These are phyloP conservation scores for Cercophora sp. DNA, from an alignment of 495 filamentous ascomycete species.

Conservation along the genomic window DNA sequence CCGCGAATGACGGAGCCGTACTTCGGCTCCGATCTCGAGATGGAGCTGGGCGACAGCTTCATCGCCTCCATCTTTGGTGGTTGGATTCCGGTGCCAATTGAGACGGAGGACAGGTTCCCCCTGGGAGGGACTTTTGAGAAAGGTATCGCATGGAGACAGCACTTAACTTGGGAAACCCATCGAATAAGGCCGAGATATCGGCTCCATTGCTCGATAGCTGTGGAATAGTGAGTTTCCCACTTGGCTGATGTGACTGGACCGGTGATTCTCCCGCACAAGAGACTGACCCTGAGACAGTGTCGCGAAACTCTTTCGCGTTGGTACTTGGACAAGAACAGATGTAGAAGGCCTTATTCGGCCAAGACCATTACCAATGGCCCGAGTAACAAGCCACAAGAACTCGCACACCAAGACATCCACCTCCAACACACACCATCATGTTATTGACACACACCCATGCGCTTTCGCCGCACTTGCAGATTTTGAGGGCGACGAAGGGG, in stretches of 20 bases:
- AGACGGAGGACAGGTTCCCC: constrained; percentile 1
- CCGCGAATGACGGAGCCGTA: constrained; percentile 33
- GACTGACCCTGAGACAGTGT: constrained; percentile 4
- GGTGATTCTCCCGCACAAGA: too few species aligned
- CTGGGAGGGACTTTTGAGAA: constrained; percentile 24
- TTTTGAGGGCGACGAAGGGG: constrained; percentile 7
- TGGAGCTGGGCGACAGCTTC: constrained; percentile 41
- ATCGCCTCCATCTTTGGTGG: constrained; percentile 36
- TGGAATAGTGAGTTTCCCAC: constrained; percentile 30
- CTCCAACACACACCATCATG: too few species aligned
- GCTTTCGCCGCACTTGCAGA: constrained; percentile 16
- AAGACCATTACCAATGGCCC: background rate
- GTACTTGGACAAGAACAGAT: constrained; percentile 2
- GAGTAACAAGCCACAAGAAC: background rate
- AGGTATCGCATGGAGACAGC: constrained; percentile 35
- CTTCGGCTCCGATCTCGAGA: constrained; percentile 37
- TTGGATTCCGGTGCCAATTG: constrained; percentile 35
- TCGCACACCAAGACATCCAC: constrained; percentile 7
- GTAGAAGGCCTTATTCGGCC: constrained; percentile 6
- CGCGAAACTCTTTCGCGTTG: too few species aligned
- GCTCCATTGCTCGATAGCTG: constrained; percentile 34
- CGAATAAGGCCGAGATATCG: constrained; percentile 31
- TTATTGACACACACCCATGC: constrained; percentile 8
- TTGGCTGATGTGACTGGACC: background rate
- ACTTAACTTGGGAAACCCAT: constrained; percentile 33